A percentile compares a stretch with the other conserved stretches of the same genome.
Evolutionary conservation across 2,329 filamentous ascomycete genomes (phyloP).

Genomic region (Fusarium sp.): DNA sequence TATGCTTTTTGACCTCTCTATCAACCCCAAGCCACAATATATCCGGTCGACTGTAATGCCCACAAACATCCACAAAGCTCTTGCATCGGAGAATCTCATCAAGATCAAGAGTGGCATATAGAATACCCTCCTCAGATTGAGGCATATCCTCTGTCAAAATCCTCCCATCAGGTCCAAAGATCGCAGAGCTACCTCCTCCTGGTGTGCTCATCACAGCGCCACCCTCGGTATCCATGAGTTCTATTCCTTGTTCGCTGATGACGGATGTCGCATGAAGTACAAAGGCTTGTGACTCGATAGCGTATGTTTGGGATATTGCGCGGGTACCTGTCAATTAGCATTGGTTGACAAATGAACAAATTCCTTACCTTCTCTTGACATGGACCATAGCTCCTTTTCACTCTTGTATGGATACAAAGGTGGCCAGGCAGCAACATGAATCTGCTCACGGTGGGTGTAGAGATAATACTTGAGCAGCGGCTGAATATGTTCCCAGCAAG

Average conservation of each 20-base stretch:
- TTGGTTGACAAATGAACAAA: rapidly evolving
- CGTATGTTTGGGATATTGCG: slow-evolving; percentile 1
- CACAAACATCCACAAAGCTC: slow-evolving; percentile 53
- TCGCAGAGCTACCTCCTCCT: background rate
- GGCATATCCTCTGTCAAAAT: background rate
- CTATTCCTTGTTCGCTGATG: background rate
- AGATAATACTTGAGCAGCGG: slow-evolving; percentile 19
- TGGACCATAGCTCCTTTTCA: slow-evolving; percentile 38
- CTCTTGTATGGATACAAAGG: background rate
- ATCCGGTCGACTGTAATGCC: slow-evolving; percentile 52
- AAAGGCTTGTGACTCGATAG: background rate
- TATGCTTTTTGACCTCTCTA: slow-evolving; percentile 3
- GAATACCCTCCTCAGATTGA: slow-evolving; percentile 55
- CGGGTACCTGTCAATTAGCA: background rate
- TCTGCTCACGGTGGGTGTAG: slow-evolving; percentile 9
- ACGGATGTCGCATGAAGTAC: background rate
- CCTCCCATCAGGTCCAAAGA: slow-evolving; percentile 3
- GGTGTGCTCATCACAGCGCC: background rate
- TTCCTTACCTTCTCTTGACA: slow-evolving; percentile 44
- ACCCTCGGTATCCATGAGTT: background rate
- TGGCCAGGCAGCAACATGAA: slow-evolving; percentile 25
- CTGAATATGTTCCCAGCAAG: slow-evolving; percentile 55
- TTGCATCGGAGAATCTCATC: slow-evolving; percentile 53
- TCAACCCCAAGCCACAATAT: slow-evolving; percentile 51
- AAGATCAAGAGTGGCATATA: slow-evolving; percentile 63